phyloP scores from a whole-genome alignment of 495 filamentous ascomycete genomes.

The Podospora pseudopauciseta region DNA sequence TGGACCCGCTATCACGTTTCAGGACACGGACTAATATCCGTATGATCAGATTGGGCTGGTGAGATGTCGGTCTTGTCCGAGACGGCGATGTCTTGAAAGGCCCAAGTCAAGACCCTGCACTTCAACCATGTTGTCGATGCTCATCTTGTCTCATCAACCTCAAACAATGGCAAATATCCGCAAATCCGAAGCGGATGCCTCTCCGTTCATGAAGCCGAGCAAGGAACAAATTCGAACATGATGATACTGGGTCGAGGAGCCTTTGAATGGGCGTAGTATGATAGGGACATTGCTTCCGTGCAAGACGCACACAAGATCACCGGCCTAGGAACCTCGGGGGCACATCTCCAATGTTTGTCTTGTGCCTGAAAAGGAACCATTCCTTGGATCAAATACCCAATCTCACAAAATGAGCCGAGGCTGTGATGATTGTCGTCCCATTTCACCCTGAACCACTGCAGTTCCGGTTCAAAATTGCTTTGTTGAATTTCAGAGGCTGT shows the following conservation, averaged over 20 bases:
- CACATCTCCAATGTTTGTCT: not conserved
- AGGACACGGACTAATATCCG: slow-evolving; percentile 23
- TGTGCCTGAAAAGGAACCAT: not conserved
- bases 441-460: not conserved
- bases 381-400: not conserved
- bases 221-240: not conserved
- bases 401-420: not conserved
- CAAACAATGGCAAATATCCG: not conserved
- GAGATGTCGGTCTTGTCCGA: not conserved
- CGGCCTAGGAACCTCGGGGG: not conserved
- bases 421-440: not conserved
- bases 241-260: not conserved
- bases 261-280: not conserved
- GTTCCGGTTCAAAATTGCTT: not conserved
- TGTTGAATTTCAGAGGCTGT: not conserved
- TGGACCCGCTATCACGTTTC: slow-evolving; percentile 13
- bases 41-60: slow-evolving; percentile 18
- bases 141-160: not conserved
- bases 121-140: not conserved
- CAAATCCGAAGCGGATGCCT: not conserved
- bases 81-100: not conserved
- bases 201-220: not conserved
- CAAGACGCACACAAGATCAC: not conserved
- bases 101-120: not conserved
- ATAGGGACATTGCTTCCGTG: not conserved